Base-by-base conservation (phyloP, 768 basidiomycete species). In the Aureoboletus auriporus region DNA sequence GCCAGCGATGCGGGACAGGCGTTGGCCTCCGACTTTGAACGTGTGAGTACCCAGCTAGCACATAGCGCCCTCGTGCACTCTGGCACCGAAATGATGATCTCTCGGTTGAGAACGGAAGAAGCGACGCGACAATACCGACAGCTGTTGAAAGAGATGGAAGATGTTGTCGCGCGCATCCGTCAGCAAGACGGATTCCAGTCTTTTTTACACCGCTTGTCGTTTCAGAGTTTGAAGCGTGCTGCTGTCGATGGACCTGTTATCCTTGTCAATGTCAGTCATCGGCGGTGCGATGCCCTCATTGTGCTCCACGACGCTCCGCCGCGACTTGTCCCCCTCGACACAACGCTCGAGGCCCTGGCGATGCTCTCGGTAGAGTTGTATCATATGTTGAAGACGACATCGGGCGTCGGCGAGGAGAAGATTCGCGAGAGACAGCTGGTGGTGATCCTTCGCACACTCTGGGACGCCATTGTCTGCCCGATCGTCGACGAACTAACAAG, bases 271-370 rank as follows among this genome's bases (percentile, higher is more conserved):
- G 50, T 63, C 23, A 54, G 60, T 48, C 23, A 29, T 9, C 47
- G 26, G 31, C 58, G 69, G n/a, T 75, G 71, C 33, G 71, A 75
- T 48, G 73, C 71, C 0, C 26, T 75, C 26, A 66, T 72, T 11
- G 56, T 73, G 20, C 36, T 58, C n/a, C 36, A 56, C 10, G 49
- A 54, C 9, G 49, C 48, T 8, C 30, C 54, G 2, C 64, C 61
- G 0, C 56, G 49, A 33, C 53, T 53, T 17, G 50, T 64, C 6
- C 54, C 58, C 8, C 62, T 64, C 30, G 13, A 46, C 26, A 44
- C 54, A 10, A 51, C 56, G 1, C 49, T 56, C 17, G 42, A 42
- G 1, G 51, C 51, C 14, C 29, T 65, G 26, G 16, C 51, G 23
- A 38, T 26, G 16, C 39, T 55, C 36, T 51, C 55, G 2, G 6